Evolutionary conservation across 148 eudicot genomes (phyloP).

Genomic region (Arbutus unedo): DNA sequence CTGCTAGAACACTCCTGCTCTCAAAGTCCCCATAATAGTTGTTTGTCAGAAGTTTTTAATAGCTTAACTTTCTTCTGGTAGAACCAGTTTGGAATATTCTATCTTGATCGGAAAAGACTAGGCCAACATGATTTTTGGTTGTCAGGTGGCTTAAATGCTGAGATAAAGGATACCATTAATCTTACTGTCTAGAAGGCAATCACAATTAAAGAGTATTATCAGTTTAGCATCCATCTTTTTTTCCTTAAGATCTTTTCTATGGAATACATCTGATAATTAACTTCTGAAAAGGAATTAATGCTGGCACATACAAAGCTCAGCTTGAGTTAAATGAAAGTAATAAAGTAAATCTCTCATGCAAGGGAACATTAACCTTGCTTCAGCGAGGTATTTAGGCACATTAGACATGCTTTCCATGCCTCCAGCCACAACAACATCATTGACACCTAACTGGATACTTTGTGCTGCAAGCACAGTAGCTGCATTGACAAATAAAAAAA

Average conservation of each 20-base stretch:
- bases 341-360: neutral
- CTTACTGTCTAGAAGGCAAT: neutral
- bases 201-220: neutral
- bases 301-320: neutral
- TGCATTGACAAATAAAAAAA: slow-evolving; percentile 32
- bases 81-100: neutral
- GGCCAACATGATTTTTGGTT: neutral
- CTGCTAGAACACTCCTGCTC: neutral
- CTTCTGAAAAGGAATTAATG: neutral
- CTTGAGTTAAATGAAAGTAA: neutral
- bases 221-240: neutral
- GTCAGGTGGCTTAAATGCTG: neutral
- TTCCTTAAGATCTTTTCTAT: neutral
- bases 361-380: slow-evolving; percentile 60
- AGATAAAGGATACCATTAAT: neutral
- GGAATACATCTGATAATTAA: neutral
- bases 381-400: slow-evolving; percentile 84
- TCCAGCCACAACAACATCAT: slow-evolving; percentile 95
- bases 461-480: slow-evolving; percentile 97
- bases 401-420: slow-evolving; percentile 99
- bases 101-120: neutral
- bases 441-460: slow-evolving; percentile 88
- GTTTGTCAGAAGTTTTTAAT: neutral
- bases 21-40: neutral
- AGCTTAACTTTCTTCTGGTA: neutral